Evolutionary conservation across 192 early-diverging fungal species (phyloP), one percentile per base, ranked within the genome.

Genomic region (Coemansia sp.): DNA sequence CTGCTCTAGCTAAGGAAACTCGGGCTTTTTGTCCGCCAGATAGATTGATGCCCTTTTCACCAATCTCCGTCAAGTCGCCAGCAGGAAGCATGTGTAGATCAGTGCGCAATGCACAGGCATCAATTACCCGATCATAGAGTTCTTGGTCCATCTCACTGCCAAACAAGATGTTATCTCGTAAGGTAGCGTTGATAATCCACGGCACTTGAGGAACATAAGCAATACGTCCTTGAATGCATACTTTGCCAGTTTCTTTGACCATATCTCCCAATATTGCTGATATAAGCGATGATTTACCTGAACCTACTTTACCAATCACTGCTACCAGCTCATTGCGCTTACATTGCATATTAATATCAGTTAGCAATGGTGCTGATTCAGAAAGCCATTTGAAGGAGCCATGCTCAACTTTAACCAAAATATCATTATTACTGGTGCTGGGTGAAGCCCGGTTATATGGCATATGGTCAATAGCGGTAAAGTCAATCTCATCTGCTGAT

Each of bases 401-500:
- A 9, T 53, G 11, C 10, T 21, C 20, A 2, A 75, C 37, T 8
- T 43, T 57, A 12, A 68, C 66, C 20, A 75, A 13, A 0, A 59
- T 50, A 23, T 76, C 67, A 30, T 60, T 41, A 3, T 21, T 15
- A 3, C 46, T 47, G 2, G 53, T 20, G 7, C 15, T 33, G 2
- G 52, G 15, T 11, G 57, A 26, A 14, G 50, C 46, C n/a, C 60
- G 51, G 28, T 61, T 53, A 16, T 67, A 63, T 15, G 51, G 48
- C 13, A 13, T 31, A 10, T 50, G 53, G 4, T 57, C 53, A 21
- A 90, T 84, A 8, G 88, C 84, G 48, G 61, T 53, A 14, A 78
- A 68, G 56, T 94, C 87, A 10, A 94, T 53, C 64, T 98, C 96
- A 43, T 91, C 88, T 33, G 43, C 42, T 30, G n/a, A 44, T 83